Evolutionary conservation across 306 rosid species (phyloP), one percentile per base, ranked within the genome.

Genomic region (Rosa multiflora): DNA sequence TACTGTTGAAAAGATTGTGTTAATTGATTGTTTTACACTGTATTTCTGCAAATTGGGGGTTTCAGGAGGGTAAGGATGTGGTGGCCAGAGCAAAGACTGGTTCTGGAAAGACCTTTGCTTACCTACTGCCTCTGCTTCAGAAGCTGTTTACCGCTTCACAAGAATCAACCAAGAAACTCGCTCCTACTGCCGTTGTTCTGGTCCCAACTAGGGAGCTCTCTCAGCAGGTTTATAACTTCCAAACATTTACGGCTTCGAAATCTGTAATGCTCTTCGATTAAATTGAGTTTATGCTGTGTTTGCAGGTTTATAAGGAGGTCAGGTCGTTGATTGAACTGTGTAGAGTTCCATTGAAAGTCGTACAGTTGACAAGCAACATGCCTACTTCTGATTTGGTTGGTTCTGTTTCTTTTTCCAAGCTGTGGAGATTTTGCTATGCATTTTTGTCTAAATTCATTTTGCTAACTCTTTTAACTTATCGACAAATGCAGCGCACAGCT

Each of bases 41-140:
- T 26, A 5, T 42, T 2, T 32, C 12, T 47, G 39, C 23, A 10
- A 64, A 64, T 46, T 61, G 48, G 74, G 52, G 32, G 21, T 72
- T 55, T 66, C 88, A 94, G 98, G 89, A 92, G 88, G 99, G 99
- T 15, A 95, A 92, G 75, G 99, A 95, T 67, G 97, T 95, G 53
- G 99, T 92, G 63, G 98, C 99, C 37, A 85, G 98, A 51, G 99
- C 99, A 1, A 92, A 92, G 83, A 95, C 98, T 10, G 99, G 99
- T 72, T 95, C 99, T 1, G 99, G 99, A 66, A 92, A 95, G 81
- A 95, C 99, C 8, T 86, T 95, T 67, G 99, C 99, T 0, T 95
- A 90, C 74, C 96, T 95, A 48, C 90, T 92, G 63, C 99, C 99
- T 0, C 72, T 94, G 92, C 92, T 95, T 71, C 99, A 92, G 91